A percentile compares a stretch with the other conserved stretches of the same genome.
Conservation (phyloP, 78 protist genomes). For the Planoprotostelium fungivorum region DNA sequence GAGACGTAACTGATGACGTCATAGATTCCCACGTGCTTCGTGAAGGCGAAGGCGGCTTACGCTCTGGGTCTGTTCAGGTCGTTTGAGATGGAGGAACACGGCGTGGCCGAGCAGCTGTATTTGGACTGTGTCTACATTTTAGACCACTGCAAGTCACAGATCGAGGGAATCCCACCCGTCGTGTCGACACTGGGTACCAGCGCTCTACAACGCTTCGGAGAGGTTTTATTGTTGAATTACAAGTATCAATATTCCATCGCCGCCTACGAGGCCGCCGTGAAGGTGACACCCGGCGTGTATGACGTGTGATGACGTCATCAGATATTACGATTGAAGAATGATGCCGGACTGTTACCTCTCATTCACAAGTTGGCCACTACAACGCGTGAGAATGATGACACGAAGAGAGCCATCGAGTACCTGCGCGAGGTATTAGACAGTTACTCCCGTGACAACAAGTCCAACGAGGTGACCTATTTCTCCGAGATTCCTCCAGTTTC, state of each 20-base stretch:
- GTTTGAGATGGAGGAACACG: conserved; percentile 20
- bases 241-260: conserved; percentile 54
- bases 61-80: conserved; percentile 39
- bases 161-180: conserved; percentile 32
- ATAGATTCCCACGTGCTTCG: conserved; percentile 40
- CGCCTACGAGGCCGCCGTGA: conserved; percentile 34
- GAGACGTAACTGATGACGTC: no score
- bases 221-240: conserved; percentile 40
- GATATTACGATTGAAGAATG: not conserved
- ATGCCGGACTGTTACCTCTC: conserved; percentile 1
- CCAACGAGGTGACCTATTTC: conserved; percentile 45
- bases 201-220: conserved; percentile 34
- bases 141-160: conserved; percentile 28
- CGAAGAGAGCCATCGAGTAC: conserved; percentile 39
- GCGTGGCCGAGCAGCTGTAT: conserved; percentile 42
- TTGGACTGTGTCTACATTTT: conserved; percentile 49
- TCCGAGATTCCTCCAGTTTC: conserved; percentile 8
- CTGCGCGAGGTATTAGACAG: conserved; percentile 43
- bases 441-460: conserved; percentile 44
- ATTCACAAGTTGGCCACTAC: conserved; percentile 36
- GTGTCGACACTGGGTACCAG: conserved; percentile 46
- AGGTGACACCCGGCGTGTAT: no score
- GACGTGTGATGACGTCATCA: not conserved
- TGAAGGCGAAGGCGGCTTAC: conserved; percentile 59
- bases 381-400: conserved; percentile 56